Evolutionary conservation across 257 asterid species (phyloP), one percentile per base, ranked within the genome.

Genomic region (Leonotis leonurus): DNA sequence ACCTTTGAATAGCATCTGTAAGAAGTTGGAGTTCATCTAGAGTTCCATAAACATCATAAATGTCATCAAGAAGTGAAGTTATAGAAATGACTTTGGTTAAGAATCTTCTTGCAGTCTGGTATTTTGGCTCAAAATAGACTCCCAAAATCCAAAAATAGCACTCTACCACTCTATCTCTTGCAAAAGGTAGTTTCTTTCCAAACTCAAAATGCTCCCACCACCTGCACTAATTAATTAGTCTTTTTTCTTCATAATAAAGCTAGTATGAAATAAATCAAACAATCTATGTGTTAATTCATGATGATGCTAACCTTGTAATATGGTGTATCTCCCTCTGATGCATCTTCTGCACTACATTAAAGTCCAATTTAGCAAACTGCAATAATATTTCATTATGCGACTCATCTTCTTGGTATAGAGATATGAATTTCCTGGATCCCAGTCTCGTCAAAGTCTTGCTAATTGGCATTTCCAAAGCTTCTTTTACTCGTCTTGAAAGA

Each of bases 161-260:
- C 4, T 80, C 85, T 32, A 49, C 76, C 21, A 67, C 17, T 51
- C 80, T 76, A 20, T 79, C 80, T 73, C 85, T 73, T 25, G 76
- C 65, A 37, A 73, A 80, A 1, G 73, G 52, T 1, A 70, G 5
- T 22, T 68, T 56, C 0, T 32, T 37, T 8, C 8, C 14, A 4
- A 62, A 25, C 10, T 51, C 76, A 8, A 76, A 39, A 13, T 10
- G 49, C 36, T 75, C 69, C 85, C 85, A 76, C 82, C 85, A 76
- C 64, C 84, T 74, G 17, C 32, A 40, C 1, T 8, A 13, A n/a
- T 39, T 39, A 12, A 37, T 37, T 37, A 36, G 1, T 36, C 11
- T 0, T 37, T 13, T 3, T 13, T 11, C n/a, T 13, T 32, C 8
- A 3, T 37, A 39, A 39, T 13, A 12, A 12, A n/a, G 8, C 7